phyloP scores from a whole-genome alignment of 108 stramenopile species.

The Aurantiochytrium sp. region DNA sequence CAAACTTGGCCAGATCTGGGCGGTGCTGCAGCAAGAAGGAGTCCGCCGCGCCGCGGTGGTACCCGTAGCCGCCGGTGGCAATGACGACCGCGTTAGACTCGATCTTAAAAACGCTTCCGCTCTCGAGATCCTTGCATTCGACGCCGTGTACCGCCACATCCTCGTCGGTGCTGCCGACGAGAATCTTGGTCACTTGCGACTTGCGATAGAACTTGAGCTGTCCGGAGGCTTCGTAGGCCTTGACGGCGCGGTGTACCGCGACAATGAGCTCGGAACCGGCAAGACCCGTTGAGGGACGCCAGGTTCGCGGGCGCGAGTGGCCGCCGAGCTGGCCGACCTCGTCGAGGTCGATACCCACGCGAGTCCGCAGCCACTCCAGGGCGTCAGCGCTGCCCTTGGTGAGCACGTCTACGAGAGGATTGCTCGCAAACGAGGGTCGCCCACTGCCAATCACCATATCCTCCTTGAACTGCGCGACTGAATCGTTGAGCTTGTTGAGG shows the following conservation, averaged over 20 bases:
- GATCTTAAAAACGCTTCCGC: conserved; percentile 40
- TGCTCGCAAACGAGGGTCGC: conserved; percentile 43
- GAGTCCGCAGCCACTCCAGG: conserved; percentile 71
- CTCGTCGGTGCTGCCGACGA: conserved; percentile 41
- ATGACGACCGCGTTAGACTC: conserved; percentile 66
- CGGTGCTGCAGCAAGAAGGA: conserved; percentile 71
- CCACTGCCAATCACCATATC: conserved; percentile 79
- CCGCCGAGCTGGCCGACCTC: conserved; percentile 77
- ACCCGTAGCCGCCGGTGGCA: conserved; percentile 84
- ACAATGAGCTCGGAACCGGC: conserved; percentile 80
- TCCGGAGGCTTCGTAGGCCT: conserved; percentile 68
- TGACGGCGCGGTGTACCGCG: conserved; percentile 73
- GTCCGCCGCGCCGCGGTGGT: conserved; percentile 59
- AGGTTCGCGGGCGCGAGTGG: conserved; percentile 75
- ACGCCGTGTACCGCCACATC: neutral
- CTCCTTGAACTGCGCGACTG: conserved; percentile 64
- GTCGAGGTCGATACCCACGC: conserved; percentile 73
- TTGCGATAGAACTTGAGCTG: conserved; percentile 68
- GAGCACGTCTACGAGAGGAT: conserved; percentile 67
- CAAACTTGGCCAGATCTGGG: conserved; percentile 74
- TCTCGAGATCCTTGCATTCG: conserved; percentile 38
- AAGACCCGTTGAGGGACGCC: conserved; percentile 76
- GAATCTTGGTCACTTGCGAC: conserved; percentile 61
- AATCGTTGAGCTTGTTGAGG: conserved; percentile 54
- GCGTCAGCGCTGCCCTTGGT: conserved; percentile 68